A percentile compares a stretch with the other conserved stretches of the same genome.
phyloP scores from a whole-genome alignment of 306 rosid genomes.

The Cicer cuneatum region DNA sequence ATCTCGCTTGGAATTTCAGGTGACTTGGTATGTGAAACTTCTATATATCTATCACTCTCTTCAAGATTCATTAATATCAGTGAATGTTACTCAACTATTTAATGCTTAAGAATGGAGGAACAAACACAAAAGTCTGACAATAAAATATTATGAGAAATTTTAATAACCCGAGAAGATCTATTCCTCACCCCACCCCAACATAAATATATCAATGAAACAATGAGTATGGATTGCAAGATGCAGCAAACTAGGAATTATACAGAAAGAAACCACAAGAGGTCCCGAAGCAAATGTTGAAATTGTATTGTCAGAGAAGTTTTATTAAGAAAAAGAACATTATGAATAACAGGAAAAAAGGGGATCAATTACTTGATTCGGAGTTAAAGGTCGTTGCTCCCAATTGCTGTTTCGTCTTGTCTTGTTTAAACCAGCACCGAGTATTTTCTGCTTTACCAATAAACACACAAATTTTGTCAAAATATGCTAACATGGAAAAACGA shows the following conservation, averaged over 20 bases:
- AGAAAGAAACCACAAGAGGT: constrained; percentile 11
- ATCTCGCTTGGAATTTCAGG: neutral
- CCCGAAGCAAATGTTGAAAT: neutral
- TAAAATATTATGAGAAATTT: neutral
- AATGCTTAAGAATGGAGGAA: neutral
- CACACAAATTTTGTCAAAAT: constrained; percentile 42
- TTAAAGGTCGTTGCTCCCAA: constrained; percentile 94
- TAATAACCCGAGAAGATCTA: neutral
- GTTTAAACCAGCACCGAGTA: constrained; percentile 86
- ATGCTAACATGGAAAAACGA: constrained; percentile 32
- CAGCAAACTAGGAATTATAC: neutral
- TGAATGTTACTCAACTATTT: neutral
- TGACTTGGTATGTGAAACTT: neutral
- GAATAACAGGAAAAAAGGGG: constrained; percentile 9
- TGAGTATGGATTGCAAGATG: constrained; percentile 11
- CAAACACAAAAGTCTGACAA: neutral
- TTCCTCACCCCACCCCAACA: neutral
- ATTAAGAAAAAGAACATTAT: constrained; percentile 12
- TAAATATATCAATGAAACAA: neutral
- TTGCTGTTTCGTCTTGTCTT: constrained; percentile 93
- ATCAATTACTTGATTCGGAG: constrained; percentile 73
- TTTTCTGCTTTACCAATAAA: constrained; percentile 62
- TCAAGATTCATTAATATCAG: neutral
- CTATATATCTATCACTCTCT: neutral
- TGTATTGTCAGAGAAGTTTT: constrained; percentile 13